Percentiles rank a stretch among this genome's conserved stretches.
Evolutionary conservation across 2,329 filamentous ascomycete genomes (phyloP).

Genomic region (Aspergillus sp.): DNA sequence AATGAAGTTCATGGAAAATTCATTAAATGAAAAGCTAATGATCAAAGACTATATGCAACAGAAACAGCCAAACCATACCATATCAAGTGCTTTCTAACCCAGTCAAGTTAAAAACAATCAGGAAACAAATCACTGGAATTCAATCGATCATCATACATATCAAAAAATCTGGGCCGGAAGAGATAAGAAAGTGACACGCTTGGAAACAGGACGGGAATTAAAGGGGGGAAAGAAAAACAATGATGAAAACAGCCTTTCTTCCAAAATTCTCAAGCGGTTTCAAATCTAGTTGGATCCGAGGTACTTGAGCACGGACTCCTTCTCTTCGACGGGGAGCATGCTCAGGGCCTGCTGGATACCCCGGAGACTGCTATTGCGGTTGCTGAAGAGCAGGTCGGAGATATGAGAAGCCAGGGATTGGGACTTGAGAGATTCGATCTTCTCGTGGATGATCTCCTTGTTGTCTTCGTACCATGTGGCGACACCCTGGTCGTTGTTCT

Average conservation of each 20-base stretch:
- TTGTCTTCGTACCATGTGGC: constrained; percentile 97
- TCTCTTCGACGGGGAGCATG: constrained; percentile 84
- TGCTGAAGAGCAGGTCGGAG: constrained; percentile 65
- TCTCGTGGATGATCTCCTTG: constrained; percentile 75
- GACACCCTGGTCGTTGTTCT: constrained; percentile 76
- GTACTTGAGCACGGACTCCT: constrained; percentile 73
- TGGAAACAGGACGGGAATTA: neutral
- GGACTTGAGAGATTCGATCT: constrained; percentile 79
- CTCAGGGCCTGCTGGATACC: constrained; percentile 82
- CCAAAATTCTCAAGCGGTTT: neutral
- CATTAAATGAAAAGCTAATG: constrained; percentile 1
- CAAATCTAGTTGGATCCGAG: constrained; percentile 29
- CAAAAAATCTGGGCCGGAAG: neutral
- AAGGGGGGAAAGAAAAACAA: neutral
- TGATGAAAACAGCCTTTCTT: neutral
- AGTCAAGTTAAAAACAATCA: neutral
- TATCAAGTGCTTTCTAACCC: constrained; percentile 7
- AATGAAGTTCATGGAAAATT: neutral
- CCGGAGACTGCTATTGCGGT: constrained; percentile 71
- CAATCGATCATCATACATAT: constrained; percentile 6
- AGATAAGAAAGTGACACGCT: neutral
- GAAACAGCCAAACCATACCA: constrained; percentile 4
- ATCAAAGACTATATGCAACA: constrained; percentile 2
- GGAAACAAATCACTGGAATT: neutral
- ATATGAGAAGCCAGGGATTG: constrained; percentile 71